Conservation (phyloP, 1,284 basidiomycete genomes). For the Rhodotorula sp. region DNA sequence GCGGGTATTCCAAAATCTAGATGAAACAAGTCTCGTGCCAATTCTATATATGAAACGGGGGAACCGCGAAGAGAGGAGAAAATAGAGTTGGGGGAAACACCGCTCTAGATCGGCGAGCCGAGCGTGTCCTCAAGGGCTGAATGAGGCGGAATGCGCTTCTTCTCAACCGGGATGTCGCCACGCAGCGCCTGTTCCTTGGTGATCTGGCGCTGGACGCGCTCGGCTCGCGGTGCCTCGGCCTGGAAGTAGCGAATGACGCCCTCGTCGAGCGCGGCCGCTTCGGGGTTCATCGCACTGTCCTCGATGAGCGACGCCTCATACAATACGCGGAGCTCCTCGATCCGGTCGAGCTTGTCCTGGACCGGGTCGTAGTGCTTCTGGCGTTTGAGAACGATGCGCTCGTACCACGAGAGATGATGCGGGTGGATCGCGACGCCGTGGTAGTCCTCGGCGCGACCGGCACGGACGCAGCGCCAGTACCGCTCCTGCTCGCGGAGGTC, state of each 20-base stretch:
- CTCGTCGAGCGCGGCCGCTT: conserved; percentile 27
- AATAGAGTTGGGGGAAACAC: background rate
- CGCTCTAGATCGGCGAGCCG: conserved; percentile 1
- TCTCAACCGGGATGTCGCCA: conserved; percentile 7
- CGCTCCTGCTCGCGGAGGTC: conserved; percentile 58
- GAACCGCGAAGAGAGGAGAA: background rate
- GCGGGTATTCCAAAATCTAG: too few species aligned
- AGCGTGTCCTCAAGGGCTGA: conserved; percentile 27
- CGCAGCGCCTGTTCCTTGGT: conserved; percentile 34
- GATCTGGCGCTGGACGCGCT: conserved; percentile 27
- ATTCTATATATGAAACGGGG: too few species aligned
- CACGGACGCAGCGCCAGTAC: conserved; percentile 56
- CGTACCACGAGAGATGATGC: conserved; percentile 55
- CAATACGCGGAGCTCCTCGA: conserved; percentile 54
- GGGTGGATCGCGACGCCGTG: conserved; percentile 59
- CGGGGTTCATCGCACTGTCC: conserved; percentile 6
- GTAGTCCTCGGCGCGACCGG: conserved; percentile 54
- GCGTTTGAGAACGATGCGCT: conserved; percentile 54
- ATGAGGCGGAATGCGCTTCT: conserved; percentile 12
- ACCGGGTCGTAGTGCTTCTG: conserved; percentile 56
- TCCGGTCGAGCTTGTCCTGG: conserved; percentile 54
- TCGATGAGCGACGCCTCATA: conserved; percentile 46
- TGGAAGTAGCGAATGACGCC: conserved; percentile 39
- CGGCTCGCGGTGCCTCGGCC: conserved; percentile 19
- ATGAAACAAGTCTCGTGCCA: too few species aligned